Percentiles rank a stretch among this genome's conserved stretches.
phyloP scores from a whole-genome alignment of 345 rosid species.

The Camelina hispida region DNA sequence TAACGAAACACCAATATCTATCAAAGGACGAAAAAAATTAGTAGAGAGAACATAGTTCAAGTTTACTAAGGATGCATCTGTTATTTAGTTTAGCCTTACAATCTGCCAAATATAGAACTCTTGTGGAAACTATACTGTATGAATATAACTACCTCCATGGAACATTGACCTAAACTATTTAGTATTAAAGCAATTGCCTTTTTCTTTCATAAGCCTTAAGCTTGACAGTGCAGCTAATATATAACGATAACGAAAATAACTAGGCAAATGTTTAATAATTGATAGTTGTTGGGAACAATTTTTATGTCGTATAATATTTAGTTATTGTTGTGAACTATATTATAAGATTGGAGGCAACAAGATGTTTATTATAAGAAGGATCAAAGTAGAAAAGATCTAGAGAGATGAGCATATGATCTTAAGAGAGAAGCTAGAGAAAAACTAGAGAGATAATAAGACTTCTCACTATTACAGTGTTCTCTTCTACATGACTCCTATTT shows the following conservation, averaged over 20 bases:
- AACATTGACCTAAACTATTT: conserved; percentile 2
- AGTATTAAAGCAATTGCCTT: not conserved
- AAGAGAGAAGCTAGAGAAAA: no score
- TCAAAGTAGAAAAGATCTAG: no score
- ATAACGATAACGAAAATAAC: no score
- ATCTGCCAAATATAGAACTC: no score
- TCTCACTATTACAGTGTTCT: no score
- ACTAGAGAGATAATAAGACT: no score
- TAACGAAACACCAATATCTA: conserved; percentile 25
- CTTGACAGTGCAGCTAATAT: conserved; percentile 17
- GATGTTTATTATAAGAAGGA: no score
- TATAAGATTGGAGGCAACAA: no score
- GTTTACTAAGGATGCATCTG: conserved; percentile 16
- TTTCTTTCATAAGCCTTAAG: not conserved
- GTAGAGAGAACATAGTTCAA: conserved; percentile 11
- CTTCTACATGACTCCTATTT: no score
- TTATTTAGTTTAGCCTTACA: conserved; percentile 3
- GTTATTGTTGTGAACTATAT: no score
- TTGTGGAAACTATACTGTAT: not conserved
- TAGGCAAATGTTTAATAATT: not conserved
- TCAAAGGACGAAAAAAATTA: conserved; percentile 3
- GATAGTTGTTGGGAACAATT: conserved; percentile 10
- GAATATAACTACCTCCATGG: conserved; percentile 10
- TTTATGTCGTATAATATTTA: no score
- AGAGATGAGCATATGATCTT: no score